Conservation (phyloP, 108 stramenopile genomes). For the Stephanodiscus minutulus region DNA sequence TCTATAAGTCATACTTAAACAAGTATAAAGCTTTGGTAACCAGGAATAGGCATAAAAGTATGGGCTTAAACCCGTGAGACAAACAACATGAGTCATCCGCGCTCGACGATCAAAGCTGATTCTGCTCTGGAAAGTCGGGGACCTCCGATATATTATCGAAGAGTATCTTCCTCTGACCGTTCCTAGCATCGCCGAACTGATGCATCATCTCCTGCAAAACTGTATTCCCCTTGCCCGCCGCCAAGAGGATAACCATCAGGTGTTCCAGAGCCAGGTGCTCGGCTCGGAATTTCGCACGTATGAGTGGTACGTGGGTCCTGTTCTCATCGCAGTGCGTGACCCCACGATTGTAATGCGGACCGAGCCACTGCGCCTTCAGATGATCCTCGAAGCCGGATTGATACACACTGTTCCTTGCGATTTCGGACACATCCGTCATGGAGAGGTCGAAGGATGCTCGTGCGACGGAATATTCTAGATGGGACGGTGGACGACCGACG, state of each 20-base stretch:
- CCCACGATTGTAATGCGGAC: constrained; percentile 81
- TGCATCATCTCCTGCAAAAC: constrained; percentile 88
- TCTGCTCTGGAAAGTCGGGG: constrained; percentile 73
- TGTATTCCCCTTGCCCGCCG: constrained; percentile 77
- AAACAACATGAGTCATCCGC: neutral
- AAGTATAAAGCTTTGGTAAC: no score
- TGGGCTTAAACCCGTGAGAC: no score
- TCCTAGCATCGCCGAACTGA: constrained; percentile 82
- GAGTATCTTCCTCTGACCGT: constrained; percentile 79
- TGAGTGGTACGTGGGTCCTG: constrained; percentile 88
- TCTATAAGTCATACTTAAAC: no score
- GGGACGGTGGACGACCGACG: constrained; percentile 6
- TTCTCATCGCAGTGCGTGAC: constrained; percentile 87
- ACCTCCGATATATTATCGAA: constrained; percentile 80
- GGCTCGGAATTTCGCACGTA: constrained; percentile 87
- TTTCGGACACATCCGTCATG: constrained; percentile 97
- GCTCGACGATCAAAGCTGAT: constrained; percentile 51
- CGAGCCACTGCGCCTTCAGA: constrained; percentile 95
- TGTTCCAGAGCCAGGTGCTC: constrained; percentile 91
- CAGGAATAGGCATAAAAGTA: no score
- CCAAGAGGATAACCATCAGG: constrained; percentile 76
- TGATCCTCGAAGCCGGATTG: constrained; percentile 95
- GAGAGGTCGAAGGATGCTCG: constrained; percentile 95
- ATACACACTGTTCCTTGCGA: constrained; percentile 94
- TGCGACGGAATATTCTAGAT: constrained; percentile 95